phyloP scores from a whole-genome alignment of 371 early-diverging fungal species.

The Syncephalastrum racemosum region DNA sequence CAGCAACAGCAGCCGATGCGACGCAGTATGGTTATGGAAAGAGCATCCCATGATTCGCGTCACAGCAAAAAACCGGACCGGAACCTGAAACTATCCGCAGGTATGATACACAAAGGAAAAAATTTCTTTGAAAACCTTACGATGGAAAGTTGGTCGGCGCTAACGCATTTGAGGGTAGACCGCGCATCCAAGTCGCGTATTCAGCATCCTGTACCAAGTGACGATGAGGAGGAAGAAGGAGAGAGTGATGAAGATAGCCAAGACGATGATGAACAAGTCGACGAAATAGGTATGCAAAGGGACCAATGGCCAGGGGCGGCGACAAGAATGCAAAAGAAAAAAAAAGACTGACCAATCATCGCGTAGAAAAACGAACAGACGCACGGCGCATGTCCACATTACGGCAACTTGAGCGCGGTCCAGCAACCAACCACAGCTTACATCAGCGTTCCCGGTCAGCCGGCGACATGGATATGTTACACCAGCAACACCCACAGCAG shows the following conservation, averaged over 20 bases:
- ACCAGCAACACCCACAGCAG: conserved; percentile 63
- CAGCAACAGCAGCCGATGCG: conserved; percentile 7
- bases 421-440: conserved; percentile 10
- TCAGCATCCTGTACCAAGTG: conserved; percentile 8
- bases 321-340: no score
- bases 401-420: conserved; percentile 28
- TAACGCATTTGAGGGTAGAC: no score
- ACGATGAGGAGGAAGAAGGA: conserved; percentile 21
- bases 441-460: conserved; percentile 25
- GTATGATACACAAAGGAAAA: no score
- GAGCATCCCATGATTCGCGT: no score
- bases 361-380: conserved; percentile 8
- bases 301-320: no score
- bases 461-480: conserved; percentile 64
- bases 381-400: conserved; percentile 29
- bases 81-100: no score
- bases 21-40: no score
- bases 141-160: no score
- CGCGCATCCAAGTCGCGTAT: no score
- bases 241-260: conserved; percentile 2
- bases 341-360: no score
- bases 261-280: conserved; percentile 9
- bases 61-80: no score
- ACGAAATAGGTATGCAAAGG: not conserved
- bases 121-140: no score